phyloP scores from a whole-genome alignment of 1,139 yeast species.

The Geotrichum fermentans region DNA sequence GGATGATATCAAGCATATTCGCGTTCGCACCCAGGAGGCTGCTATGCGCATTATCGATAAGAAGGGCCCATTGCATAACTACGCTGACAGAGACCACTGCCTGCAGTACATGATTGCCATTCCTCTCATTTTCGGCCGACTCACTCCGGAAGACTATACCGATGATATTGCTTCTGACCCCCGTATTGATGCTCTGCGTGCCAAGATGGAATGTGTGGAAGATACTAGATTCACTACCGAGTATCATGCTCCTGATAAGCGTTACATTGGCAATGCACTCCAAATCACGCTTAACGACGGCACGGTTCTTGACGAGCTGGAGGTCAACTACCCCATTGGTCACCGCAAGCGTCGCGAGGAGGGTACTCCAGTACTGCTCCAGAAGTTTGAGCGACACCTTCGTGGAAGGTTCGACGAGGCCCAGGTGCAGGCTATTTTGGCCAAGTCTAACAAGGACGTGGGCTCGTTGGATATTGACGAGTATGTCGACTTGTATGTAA shows the following conservation, averaged over 20 bases:
- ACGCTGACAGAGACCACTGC: conserved; percentile 61
- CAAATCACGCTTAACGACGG: conserved; percentile 51
- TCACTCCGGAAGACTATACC: conserved; percentile 54
- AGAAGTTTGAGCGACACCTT: conserved; percentile 50
- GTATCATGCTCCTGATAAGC: conserved; percentile 53
- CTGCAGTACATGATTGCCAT: conserved; percentile 58
- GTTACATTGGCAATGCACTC: conserved; percentile 54
- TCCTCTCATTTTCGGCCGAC: conserved; percentile 50
- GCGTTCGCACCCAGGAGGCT: conserved; percentile 56
- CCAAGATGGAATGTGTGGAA: conserved; percentile 52
- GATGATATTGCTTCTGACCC: conserved; percentile 51
- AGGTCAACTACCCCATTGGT: conserved; percentile 55
- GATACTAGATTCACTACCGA: conserved; percentile 47
- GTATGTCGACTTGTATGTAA: conserved; percentile 45
- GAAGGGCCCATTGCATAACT: conserved; percentile 54
- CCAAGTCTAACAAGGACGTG: conserved; percentile 37
- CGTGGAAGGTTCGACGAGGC: conserved; percentile 42
- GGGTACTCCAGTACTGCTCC: conserved; percentile 51
- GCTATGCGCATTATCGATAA: conserved; percentile 56
- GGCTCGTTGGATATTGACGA: conserved; percentile 46
- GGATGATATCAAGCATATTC: conserved; percentile 47
- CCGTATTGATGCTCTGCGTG: conserved; percentile 48
- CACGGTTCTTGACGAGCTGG: conserved; percentile 48
- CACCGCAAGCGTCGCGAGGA: conserved; percentile 55
- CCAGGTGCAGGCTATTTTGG: conserved; percentile 41